Evolutionary conservation across 2,329 filamentous ascomycete species (phyloP).

Genomic region (Neodidymelliopsis sp.): DNA sequence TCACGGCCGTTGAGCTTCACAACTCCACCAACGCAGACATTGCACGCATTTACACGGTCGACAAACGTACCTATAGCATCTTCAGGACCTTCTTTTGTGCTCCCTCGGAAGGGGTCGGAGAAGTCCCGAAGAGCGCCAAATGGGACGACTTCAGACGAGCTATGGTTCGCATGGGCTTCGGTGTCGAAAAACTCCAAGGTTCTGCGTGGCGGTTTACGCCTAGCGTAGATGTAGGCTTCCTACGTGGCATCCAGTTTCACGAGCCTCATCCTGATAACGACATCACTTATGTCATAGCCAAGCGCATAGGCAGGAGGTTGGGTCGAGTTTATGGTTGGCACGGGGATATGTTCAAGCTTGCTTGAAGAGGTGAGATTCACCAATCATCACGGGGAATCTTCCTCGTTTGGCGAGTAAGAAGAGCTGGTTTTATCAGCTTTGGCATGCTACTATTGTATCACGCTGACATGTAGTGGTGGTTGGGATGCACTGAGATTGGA

Average conservation of each 20-base stretch:
- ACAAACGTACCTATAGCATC: not conserved
- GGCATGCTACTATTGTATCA: too few relatives aligned
- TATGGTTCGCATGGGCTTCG: constrained; percentile 60
- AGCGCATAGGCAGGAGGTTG: constrained; percentile 33
- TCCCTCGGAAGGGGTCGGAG: constrained; percentile 18
- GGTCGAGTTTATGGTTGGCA: not conserved
- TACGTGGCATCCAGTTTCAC: constrained; percentile 65
- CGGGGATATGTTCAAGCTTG: not conserved
- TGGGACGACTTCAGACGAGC: constrained; percentile 64
- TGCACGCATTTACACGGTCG: not conserved
- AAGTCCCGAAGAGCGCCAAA: constrained; percentile 56
- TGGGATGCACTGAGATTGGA: too few relatives aligned
- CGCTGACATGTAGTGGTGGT: too few relatives aligned
- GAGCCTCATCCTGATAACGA: constrained; percentile 65
- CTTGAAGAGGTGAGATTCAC: too few relatives aligned
- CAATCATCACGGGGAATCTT: too few relatives aligned
- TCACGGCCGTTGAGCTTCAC: too few relatives aligned
- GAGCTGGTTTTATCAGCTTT: too few relatives aligned
- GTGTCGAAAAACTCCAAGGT: constrained; percentile 64
- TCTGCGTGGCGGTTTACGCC: constrained; percentile 65
- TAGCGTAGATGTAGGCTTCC: constrained; percentile 43
- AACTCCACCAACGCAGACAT: too few relatives aligned
- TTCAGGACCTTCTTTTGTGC: not conserved
- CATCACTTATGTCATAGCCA: constrained; percentile 57
- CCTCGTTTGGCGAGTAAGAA: too few relatives aligned